Conservation (phyloP, 495 filamentous ascomycete species). For the Penicillium flavigenum region DNA sequence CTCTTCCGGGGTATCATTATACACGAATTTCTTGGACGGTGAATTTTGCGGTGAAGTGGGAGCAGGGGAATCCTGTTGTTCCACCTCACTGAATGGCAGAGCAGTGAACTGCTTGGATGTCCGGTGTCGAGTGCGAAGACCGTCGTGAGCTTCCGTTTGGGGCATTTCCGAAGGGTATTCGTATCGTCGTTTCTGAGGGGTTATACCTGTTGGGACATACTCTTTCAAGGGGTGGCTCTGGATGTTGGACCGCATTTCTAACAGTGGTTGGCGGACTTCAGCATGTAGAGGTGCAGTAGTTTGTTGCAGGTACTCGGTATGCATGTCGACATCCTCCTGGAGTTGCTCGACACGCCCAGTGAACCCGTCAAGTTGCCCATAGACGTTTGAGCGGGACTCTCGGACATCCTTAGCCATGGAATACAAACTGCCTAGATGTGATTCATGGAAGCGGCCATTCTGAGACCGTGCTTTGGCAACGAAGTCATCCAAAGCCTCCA, state of each 20-base stretch:
- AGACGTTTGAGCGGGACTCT: slow-evolving; percentile 67
- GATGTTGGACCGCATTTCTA: slow-evolving; percentile 64
- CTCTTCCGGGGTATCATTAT: slow-evolving; percentile 45
- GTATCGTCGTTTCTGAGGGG: slow-evolving; percentile 76
- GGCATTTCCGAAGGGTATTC: slow-evolving; percentile 74
- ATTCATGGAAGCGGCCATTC: slow-evolving; percentile 71
- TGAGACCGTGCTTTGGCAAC: slow-evolving; percentile 79
- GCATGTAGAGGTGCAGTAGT: slow-evolving; percentile 58
- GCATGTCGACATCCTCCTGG: slow-evolving; percentile 58
- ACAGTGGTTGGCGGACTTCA: slow-evolving; percentile 65
- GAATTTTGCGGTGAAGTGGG: slow-evolving; percentile 31
- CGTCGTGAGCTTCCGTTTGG: slow-evolving; percentile 69
- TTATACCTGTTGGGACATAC: slow-evolving; percentile 80
- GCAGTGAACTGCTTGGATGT: slow-evolving; percentile 42
- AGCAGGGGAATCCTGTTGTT: slow-evolving; percentile 20
- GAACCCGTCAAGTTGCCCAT: slow-evolving; percentile 60
- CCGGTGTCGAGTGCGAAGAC: slow-evolving; percentile 58
- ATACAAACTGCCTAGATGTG: slow-evolving; percentile 60
- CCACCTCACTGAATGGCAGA: slow-evolving; percentile 37
- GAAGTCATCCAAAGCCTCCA: slow-evolving; percentile 86
- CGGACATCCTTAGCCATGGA: slow-evolving; percentile 62
- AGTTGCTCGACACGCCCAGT: slow-evolving; percentile 61
- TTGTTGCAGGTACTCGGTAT: slow-evolving; percentile 52
- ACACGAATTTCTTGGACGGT: slow-evolving; percentile 43
- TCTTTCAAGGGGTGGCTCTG: slow-evolving; percentile 63